Evolutionary conservation across 768 basidiomycete species (phyloP), one percentile per base, ranked within the genome.

Genomic region (Krasilnikovozyma curviuscula): DNA sequence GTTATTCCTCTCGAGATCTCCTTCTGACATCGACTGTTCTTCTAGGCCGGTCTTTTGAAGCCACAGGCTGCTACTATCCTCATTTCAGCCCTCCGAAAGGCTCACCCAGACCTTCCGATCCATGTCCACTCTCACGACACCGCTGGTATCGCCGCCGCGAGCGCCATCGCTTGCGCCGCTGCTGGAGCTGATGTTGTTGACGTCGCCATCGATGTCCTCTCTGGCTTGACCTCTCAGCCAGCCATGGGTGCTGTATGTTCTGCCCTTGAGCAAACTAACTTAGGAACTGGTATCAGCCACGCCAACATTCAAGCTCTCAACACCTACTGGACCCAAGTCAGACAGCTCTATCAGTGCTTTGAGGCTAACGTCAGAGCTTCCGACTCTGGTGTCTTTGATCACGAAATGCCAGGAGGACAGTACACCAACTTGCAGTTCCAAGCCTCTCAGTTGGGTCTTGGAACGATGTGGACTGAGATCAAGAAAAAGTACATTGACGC

Each of bases 121-220:
- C 93, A 98, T 64, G 91, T 98, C 31, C 93, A 98, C 69, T 95
- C 93, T 12, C 93, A 98, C 66, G 93, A 98, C 66, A 98, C 93
- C 25, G 93, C 93, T 44, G 93, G 93, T 67, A 97, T 98, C 59
- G 83, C 93, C 25, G 72, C 84, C 40, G 85, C 91, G n/a, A 86
- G 81, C 60, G 97, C 97, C 93, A 67, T 98, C 52, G 93, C 93
- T 4, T 77, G 76, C 21, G 93, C 93, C 3, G 79, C 80, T 9
- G 93, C 93, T n/a, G 93, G 93, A 55, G 93, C 93, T 38, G 93
- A 98, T 63, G 78, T 98, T 13, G 79, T 98, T 40, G 93, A 98
- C 58, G 86, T 97, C 46, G 93, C 93, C 34, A 97, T 98, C 61
- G 93, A 98, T 67, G 86, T 84, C 68, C 91, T 98, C 81, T 97